phyloP scores from a whole-genome alignment of 2,329 filamentous ascomycete genomes.

The Cytospora piceicola region DNA sequence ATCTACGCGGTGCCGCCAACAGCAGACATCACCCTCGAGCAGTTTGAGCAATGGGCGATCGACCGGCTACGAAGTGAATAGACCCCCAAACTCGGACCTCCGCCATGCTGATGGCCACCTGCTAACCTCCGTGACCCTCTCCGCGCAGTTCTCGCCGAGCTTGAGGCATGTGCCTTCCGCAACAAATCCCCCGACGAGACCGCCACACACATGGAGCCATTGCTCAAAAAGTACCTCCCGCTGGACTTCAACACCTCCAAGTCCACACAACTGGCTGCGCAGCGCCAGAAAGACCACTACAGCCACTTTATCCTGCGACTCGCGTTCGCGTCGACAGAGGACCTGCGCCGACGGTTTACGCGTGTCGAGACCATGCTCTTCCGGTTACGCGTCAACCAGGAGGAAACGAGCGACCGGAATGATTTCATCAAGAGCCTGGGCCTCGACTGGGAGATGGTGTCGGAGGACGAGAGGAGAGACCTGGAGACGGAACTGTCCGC shows the following conservation, averaged over 20 bases:
- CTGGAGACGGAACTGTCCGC: slow-evolving; percentile 65
- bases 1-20: slow-evolving; percentile 89
- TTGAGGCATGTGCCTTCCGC: slow-evolving; percentile 94
- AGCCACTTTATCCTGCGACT: slow-evolving; percentile 95
- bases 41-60: slow-evolving; percentile 99
- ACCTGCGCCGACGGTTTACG: slow-evolving; percentile 82
- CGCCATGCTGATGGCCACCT: not conserved
- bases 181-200: slow-evolving; percentile 87
- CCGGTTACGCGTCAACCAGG: slow-evolving; percentile 76
- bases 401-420: slow-evolving; percentile 72
- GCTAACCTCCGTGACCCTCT: slow-evolving; percentile 31
- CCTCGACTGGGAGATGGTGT: slow-evolving; percentile 83
- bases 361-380: slow-evolving; percentile 91
- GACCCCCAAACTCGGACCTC: not conserved
- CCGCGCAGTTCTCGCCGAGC: slow-evolving; percentile 73
- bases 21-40: slow-evolving; percentile 90
- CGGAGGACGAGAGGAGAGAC: slow-evolving; percentile 74
- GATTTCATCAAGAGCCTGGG: slow-evolving; percentile 77
- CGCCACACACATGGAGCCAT: slow-evolving; percentile 77
- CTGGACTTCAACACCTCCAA: slow-evolving; percentile 75
- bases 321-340: slow-evolving; percentile 89
- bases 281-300: slow-evolving; percentile 95
- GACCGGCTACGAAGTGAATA: slow-evolving; percentile 76
- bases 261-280: slow-evolving; percentile 61
- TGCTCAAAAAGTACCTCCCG: slow-evolving; percentile 85